phyloP scores from a whole-genome alignment of 1,139 yeast species.

The Yamadazyma buinensis region DNA sequence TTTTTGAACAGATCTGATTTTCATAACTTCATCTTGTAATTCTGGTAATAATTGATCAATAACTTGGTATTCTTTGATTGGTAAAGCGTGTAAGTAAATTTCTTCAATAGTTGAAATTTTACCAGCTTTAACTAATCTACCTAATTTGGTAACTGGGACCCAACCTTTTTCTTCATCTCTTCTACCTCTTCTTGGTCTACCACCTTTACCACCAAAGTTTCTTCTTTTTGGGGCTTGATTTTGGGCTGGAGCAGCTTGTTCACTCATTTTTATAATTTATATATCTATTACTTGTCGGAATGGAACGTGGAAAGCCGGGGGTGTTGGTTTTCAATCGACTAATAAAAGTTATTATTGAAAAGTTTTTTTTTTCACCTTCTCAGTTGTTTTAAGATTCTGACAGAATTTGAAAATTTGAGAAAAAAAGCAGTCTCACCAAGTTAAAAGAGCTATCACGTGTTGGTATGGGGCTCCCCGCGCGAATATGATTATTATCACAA shows the following conservation, averaged over 20 bases:
- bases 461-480: neutral
- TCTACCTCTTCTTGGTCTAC: conserved; percentile 59
- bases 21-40: conserved; percentile 98
- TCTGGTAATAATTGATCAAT: conserved; percentile 95
- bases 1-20: conserved; percentile 99
- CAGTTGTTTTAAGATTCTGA: no score
- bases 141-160: conserved; percentile 99
- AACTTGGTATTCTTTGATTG: conserved; percentile 99
- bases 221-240: conserved; percentile 54
- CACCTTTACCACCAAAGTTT: conserved; percentile 63
- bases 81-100: conserved; percentile 98
- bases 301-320: conserved; percentile 92
- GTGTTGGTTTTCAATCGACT: conserved; percentile 86
- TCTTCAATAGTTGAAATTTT: conserved; percentile 96
- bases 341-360: conserved; percentile 12
- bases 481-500: no score
- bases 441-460: neutral
- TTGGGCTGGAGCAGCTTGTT: conserved; percentile 32
- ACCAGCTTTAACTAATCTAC: conserved; percentile 99
- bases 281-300: conserved; percentile 54
- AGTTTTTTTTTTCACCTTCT: neutral
- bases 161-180: conserved; percentile 96
- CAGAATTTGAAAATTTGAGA: no score
- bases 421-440: no score
- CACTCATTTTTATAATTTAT: conserved; percentile 47